A percentile compares a stretch with the other conserved stretches of the same genome.
phyloP scores from a whole-genome alignment of 148 eudicot genomes.

The Rheum nobile region DNA sequence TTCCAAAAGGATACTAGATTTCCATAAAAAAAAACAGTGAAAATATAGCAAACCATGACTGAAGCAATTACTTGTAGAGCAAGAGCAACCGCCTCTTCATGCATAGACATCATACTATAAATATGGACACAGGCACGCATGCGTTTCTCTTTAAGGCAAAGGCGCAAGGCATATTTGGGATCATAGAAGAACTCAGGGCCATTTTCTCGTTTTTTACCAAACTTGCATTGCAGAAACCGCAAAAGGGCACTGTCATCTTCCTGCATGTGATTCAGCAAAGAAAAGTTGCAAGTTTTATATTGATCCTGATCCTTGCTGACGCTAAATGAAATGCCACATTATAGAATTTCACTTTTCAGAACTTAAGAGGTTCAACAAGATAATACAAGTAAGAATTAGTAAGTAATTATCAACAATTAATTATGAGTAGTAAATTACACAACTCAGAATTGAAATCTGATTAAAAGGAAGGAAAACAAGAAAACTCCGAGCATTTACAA shows the following conservation, averaged over 20 bases:
- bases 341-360: neutral
- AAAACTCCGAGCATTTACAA: neutral
- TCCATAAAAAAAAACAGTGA: neutral
- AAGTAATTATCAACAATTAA: neutral
- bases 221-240: constrained; percentile 87
- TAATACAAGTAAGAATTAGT: neutral
- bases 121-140: constrained; percentile 99
- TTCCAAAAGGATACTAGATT: neutral
- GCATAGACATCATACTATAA: constrained; percentile 99
- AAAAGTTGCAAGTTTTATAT: neutral
- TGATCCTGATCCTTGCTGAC: neutral
- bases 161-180: constrained; percentile 93
- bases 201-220: constrained; percentile 70
- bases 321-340: neutral
- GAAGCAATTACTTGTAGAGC: constrained; percentile 65
- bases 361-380: neutral
- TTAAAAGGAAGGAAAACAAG: neutral
- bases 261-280: constrained; percentile 24
- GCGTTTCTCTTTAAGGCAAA: constrained; percentile 84
- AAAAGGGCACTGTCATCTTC: constrained; percentile 92
- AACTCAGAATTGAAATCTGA: neutral
- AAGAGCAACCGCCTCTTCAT: constrained; percentile 99
- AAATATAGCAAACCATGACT: neutral
- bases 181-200: constrained; percentile 90
- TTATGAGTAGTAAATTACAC: neutral